These are phyloP conservation scores for Prunus campanulata DNA, from an alignment of 306 rosid species.

Conservation along the genomic window DNA sequence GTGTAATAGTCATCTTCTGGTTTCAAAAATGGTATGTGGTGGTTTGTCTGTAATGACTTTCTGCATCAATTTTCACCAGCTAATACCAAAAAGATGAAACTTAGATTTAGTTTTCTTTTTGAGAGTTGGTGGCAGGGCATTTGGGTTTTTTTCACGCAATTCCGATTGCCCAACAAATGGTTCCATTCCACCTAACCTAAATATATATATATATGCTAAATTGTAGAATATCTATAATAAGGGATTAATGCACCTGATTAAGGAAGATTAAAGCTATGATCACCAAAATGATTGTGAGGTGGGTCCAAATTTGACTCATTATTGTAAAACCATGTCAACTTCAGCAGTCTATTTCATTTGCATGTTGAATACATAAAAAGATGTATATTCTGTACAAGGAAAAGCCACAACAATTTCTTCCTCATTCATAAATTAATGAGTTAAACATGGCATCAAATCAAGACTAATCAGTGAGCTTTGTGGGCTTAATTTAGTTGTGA, in stretches of 20 bases:
- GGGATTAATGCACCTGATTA: slow-evolving; percentile 12
- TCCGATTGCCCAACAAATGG: slow-evolving; percentile 22
- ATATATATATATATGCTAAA: slow-evolving; percentile 13
- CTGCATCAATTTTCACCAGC: slow-evolving; percentile 25
- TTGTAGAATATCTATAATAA: slow-evolving; percentile 7
- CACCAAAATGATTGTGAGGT: slow-evolving; percentile 22
- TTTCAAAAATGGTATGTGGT: slow-evolving; percentile 17
- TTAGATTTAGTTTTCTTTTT: slow-evolving; percentile 18
- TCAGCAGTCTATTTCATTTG: neutral
- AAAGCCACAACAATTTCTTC: neutral
- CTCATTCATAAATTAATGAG: neutral
- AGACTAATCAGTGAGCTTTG: slow-evolving; percentile 2
- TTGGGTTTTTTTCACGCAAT: slow-evolving; percentile 11
- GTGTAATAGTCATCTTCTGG: neutral
- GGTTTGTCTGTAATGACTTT: slow-evolving; percentile 23
- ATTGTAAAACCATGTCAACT: neutral
- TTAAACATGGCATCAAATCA: neutral
- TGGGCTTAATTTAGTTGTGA: slow-evolving; percentile 21
- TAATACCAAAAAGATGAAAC: slow-evolving; percentile 9
- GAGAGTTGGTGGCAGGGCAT: slow-evolving; percentile 15
- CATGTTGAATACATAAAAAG: neutral
- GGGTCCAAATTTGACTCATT: slow-evolving; percentile 26
- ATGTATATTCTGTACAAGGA: slow-evolving; percentile 3
- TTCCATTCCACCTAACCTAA: slow-evolving; percentile 40
- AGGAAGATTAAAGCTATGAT: slow-evolving; percentile 5